phyloP scores from a whole-genome alignment of 805 yeast species.

The Cyberlindnera lachancei region DNA sequence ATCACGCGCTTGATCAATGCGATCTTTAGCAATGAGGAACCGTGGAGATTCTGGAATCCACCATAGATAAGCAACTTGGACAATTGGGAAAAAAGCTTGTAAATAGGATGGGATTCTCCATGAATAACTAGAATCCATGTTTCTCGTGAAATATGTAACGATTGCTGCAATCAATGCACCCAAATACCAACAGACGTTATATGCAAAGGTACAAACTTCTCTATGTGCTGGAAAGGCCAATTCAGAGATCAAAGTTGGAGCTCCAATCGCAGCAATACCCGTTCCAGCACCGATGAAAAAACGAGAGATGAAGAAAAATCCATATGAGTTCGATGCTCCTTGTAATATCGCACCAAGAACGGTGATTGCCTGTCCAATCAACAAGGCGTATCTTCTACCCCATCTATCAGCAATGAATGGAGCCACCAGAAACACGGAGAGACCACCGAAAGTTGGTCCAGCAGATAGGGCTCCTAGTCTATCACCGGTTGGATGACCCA shows the following conservation, averaged over 20 bases:
- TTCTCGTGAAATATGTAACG: constrained; percentile 22
- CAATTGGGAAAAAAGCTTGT: constrained; percentile 39
- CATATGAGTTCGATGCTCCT: constrained; percentile 24
- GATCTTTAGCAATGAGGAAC: constrained; percentile 33
- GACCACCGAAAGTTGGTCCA: constrained; percentile 34
- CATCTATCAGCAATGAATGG: constrained; percentile 27
- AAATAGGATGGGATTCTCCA: constrained; percentile 51
- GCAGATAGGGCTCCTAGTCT: constrained; percentile 33
- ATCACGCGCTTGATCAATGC: constrained; percentile 33
- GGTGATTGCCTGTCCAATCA: constrained; percentile 13
- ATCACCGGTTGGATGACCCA: constrained; percentile 33
- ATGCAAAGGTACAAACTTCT: constrained; percentile 32
- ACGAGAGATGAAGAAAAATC: constrained; percentile 23
- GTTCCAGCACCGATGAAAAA: constrained; percentile 42
- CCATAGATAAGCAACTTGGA: constrained; percentile 30
- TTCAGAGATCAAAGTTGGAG: constrained; percentile 44
- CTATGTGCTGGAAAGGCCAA: constrained; percentile 41
- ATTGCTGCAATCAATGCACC: constrained; percentile 41
- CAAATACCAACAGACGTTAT: constrained; percentile 43
- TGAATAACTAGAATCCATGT: constrained; percentile 24
- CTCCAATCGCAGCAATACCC: constrained; percentile 28
- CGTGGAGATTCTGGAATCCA: constrained; percentile 46
- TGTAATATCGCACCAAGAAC: constrained; percentile 20
- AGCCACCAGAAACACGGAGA: constrained; percentile 26
- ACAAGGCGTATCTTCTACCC: constrained; percentile 30